Conservation (phyloP, 148 eudicot species). For the Rhododendron ferrugineum region DNA sequence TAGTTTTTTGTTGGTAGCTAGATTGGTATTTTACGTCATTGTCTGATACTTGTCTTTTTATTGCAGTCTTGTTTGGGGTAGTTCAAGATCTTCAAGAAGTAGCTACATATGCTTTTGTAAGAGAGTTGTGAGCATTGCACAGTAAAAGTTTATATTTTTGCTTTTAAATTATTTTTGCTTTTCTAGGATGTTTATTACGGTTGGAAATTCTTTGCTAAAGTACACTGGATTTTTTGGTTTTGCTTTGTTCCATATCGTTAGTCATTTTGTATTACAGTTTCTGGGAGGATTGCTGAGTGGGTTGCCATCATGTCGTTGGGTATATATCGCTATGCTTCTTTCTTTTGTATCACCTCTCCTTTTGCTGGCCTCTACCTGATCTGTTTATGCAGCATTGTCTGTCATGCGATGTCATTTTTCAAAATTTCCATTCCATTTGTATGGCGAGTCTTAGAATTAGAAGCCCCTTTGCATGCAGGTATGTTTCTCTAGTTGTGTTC, state of each 20-base stretch:
- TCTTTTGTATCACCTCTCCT: neutral
- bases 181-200: neutral
- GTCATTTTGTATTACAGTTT: too few species aligned
- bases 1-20: neutral
- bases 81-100: neutral
- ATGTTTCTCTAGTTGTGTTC: neutral
- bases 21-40: neutral
- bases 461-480: neutral
- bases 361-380: neutral
- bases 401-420: neutral
- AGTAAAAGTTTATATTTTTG: neutral
- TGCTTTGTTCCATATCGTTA: neutral
- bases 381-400: neutral
- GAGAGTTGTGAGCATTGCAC: neutral
- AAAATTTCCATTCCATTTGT: neutral
- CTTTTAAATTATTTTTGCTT: neutral
- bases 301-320: neutral
- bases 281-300: neutral
- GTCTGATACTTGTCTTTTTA: neutral
- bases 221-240: neutral
- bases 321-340: neutral
- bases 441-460: neutral
- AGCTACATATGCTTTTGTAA: neutral
- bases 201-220: neutral
- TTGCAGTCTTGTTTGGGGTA: neutral